Evolutionary conservation across 345 rosid species (phyloP).

Genomic region (Eucalyptus albens): DNA sequence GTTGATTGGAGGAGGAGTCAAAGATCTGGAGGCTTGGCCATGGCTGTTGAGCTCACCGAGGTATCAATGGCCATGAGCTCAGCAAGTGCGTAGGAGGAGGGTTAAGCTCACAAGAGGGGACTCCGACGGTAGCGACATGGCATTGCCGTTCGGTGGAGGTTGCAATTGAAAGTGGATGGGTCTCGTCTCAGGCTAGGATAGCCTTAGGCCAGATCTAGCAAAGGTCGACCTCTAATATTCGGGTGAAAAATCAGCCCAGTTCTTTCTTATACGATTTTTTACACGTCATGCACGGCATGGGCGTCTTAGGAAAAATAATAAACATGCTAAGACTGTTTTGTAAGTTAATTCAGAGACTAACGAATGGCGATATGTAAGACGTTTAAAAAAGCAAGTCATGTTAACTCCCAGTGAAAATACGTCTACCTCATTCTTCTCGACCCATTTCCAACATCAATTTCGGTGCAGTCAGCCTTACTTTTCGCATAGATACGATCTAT

Average conservation of each 20-base stretch:
- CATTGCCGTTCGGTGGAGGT: background rate
- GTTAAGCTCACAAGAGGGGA: background rate
- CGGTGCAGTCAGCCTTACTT: background rate
- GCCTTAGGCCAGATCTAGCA: background rate
- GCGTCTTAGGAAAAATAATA: background rate
- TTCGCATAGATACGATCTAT: background rate
- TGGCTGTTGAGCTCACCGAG: background rate
- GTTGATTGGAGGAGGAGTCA: background rate
- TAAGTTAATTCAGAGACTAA: background rate
- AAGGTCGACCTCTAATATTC: background rate
- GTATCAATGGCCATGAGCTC: background rate
- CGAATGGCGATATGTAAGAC: background rate
- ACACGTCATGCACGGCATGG: background rate
- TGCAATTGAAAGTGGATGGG: background rate
- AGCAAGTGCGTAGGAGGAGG: background rate
- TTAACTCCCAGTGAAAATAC: background rate
- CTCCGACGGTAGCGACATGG: background rate
- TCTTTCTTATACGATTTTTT: background rate
- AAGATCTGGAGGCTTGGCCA: background rate
- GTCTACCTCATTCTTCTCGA: background rate
- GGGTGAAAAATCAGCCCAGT: background rate
- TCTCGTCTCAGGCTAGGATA: background rate
- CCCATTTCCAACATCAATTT: background rate
- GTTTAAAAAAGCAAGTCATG: background rate
- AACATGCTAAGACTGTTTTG: background rate